These are phyloP conservation scores for Exidia glandulosa DNA, from an alignment of 768 basidiomycete genomes.

Conservation along the genomic window DNA sequence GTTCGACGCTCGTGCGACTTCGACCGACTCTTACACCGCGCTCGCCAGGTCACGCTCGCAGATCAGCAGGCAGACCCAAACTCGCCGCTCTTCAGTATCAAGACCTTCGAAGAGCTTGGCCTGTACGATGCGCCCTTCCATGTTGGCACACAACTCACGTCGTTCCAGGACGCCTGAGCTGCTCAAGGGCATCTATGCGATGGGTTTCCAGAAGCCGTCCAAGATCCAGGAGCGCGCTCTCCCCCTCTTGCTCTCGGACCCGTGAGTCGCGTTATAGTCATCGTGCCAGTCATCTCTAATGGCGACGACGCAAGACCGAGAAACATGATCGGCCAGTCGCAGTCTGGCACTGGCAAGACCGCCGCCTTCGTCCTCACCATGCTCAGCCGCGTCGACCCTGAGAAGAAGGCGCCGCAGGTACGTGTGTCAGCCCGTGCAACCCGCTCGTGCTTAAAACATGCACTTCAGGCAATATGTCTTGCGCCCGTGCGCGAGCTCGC, in stretches of 20 bases:
- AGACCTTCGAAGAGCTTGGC: constrained; percentile 92
- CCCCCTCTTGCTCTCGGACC: constrained; percentile 79
- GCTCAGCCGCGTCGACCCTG: constrained; percentile 87
- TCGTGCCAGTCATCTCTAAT: neutral
- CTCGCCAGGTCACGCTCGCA: constrained; percentile 76
- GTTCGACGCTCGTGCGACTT: constrained; percentile 13
- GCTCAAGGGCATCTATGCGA: constrained; percentile 85
- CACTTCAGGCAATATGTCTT: constrained; percentile 78
- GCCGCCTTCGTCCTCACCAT: constrained; percentile 97
- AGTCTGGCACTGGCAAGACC: constrained; percentile 98
- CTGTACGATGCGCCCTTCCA: constrained; percentile 44
- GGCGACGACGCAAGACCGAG: constrained; percentile 52
- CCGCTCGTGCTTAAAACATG: neutral
- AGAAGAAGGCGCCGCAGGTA: constrained; percentile 75
- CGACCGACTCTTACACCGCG: neutral
- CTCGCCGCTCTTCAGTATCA: constrained; percentile 89
- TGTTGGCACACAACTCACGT: neutral
- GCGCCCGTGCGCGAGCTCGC: constrained; percentile 96
- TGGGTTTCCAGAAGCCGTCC: constrained; percentile 95
- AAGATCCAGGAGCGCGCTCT: constrained; percentile 98
- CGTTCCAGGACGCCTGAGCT: constrained; percentile 63
- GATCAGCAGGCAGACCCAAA: constrained; percentile 93
- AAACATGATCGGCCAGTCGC: constrained; percentile 99
- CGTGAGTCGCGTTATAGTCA: constrained; percentile 40
- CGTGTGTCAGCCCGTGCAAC: constrained; percentile 4